Conservation (phyloP, 768 basidiomycete genomes). For the Lactifluus volemus region DNA sequence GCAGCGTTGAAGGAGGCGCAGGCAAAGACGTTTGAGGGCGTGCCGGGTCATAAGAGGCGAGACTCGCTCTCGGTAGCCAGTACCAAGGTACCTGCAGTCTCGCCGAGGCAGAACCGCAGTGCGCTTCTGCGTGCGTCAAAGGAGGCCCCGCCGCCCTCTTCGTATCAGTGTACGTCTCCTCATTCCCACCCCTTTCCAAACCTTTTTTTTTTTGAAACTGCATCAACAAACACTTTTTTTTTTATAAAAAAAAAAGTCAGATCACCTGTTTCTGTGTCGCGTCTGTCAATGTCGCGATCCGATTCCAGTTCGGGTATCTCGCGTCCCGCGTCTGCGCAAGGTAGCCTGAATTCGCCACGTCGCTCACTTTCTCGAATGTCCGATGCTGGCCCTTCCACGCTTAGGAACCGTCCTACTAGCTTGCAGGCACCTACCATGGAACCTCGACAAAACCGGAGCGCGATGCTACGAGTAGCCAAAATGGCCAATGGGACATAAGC, state of each 20-base stretch:
- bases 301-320: not conserved
- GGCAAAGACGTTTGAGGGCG: conserved; percentile 53
- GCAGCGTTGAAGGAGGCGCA: conserved; percentile 28
- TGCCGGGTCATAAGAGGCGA: conserved; percentile 77
- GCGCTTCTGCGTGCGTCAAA: conserved; percentile 34
- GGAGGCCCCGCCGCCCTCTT: conserved; percentile 33
- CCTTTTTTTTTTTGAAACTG: not conserved
- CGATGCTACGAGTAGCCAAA: conserved; percentile 61
- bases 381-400: conserved; percentile 22
- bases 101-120: conserved; percentile 37
- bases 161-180: conserved; percentile 16
- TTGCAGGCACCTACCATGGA: conserved; percentile 49
- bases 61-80: conserved; percentile 66
- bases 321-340: conserved; percentile 10
- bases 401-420: conserved; percentile 51
- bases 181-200: no score
- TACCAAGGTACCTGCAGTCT: conserved; percentile 34
- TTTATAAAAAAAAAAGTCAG: conserved; percentile 2
- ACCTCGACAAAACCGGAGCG: conserved; percentile 69
- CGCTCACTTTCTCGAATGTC: conserved; percentile 42
- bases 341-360: not conserved
- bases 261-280: not conserved
- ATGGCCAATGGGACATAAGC: conserved; percentile 32
- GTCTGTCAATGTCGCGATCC: conserved; percentile 11
- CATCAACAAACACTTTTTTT: not conserved